These are phyloP conservation scores for Schizophyllum amplum DNA, from an alignment of 1,284 basidiomycete genomes.

Conservation along the genomic window DNA sequence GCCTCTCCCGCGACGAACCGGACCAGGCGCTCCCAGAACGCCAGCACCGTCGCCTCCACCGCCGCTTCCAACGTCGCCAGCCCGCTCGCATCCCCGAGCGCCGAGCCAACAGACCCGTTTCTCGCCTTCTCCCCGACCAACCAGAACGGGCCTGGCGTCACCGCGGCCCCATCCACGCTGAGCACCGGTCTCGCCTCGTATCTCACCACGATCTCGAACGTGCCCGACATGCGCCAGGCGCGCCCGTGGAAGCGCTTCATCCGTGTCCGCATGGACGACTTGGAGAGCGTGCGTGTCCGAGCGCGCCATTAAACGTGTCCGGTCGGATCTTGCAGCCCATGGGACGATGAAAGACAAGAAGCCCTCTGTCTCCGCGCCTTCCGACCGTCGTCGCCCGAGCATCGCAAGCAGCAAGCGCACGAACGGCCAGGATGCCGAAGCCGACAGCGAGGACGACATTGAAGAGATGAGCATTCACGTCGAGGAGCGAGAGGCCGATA, in stretches of 20 bases:
- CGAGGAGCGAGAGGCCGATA: slow-evolving; percentile 11
- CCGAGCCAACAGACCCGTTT: slow-evolving; percentile 57
- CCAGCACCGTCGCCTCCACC: slow-evolving; percentile 26
- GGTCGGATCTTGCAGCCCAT: slow-evolving; percentile 77
- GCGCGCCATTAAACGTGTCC: slow-evolving; percentile 78
- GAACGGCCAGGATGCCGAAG: background rate
- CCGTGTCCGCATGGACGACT: slow-evolving; percentile 74
- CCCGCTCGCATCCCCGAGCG: slow-evolving; percentile 43
- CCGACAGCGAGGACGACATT: slow-evolving; percentile 1
- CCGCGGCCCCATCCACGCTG: slow-evolving; percentile 32
- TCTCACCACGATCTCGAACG: slow-evolving; percentile 70
- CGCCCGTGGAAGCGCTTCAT: slow-evolving; percentile 83
- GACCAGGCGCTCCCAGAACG: slow-evolving; percentile 26
- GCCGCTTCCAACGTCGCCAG: slow-evolving; percentile 30
- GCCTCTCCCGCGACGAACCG: slow-evolving; percentile 53
- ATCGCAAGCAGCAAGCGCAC: background rate
- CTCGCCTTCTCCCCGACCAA: slow-evolving; percentile 26
- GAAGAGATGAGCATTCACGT: slow-evolving; percentile 13
- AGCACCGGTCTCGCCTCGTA: slow-evolving; percentile 72
- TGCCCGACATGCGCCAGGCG: slow-evolving; percentile 48
- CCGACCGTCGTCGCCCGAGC: background rate
- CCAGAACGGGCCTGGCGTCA: slow-evolving; percentile 7
- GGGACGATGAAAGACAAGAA: slow-evolving; percentile 24
- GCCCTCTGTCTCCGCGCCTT: background rate
- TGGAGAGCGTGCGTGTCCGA: slow-evolving; percentile 82